Conservation (phyloP, 805 yeast species). For the Wickerhamomyces hampshirensis region DNA sequence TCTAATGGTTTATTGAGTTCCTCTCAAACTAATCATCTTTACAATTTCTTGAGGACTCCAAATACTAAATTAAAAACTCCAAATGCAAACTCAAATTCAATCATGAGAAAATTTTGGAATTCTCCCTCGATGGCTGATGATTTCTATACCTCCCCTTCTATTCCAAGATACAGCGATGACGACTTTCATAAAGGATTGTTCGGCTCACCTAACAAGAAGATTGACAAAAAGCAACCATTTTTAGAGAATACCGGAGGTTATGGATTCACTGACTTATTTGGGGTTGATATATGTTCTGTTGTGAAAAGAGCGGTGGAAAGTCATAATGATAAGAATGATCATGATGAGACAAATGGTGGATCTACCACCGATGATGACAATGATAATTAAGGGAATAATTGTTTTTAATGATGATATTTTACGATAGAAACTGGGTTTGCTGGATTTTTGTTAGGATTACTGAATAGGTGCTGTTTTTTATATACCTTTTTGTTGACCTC, state of each 20-base stretch:
- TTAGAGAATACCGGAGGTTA: slow-evolving; percentile 14
- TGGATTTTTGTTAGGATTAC: too few relatives aligned
- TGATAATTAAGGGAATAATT: slow-evolving; percentile 4
- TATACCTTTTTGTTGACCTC: too few relatives aligned
- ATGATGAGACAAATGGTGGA: slow-evolving; percentile 4
- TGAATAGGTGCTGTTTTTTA: too few relatives aligned
- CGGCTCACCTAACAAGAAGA: slow-evolving; percentile 31
- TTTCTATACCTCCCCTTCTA: slow-evolving; percentile 51
- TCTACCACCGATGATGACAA: slow-evolving; percentile 13
- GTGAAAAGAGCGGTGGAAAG: slow-evolving; percentile 40
- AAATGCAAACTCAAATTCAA: slow-evolving; percentile 27
- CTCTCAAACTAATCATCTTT: slow-evolving; percentile 11
- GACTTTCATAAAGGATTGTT: slow-evolving; percentile 25
- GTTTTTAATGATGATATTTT: background rate
- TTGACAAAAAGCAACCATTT: slow-evolving; percentile 4
- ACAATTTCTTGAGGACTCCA: slow-evolving; percentile 27
- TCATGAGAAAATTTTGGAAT: slow-evolving; percentile 52
- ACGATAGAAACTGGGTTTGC: too few relatives aligned
- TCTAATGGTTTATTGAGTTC: slow-evolving; percentile 8
- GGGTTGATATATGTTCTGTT: slow-evolving; percentile 51
- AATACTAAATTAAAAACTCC: slow-evolving; percentile 26
- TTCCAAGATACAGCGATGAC: slow-evolving; percentile 27
- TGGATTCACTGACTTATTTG: slow-evolving; percentile 41
- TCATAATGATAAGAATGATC: slow-evolving; percentile 2
- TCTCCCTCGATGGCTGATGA: slow-evolving; percentile 66